Conservation (phyloP, 495 filamentous ascomycete species). For the Neurospora sp. region DNA sequence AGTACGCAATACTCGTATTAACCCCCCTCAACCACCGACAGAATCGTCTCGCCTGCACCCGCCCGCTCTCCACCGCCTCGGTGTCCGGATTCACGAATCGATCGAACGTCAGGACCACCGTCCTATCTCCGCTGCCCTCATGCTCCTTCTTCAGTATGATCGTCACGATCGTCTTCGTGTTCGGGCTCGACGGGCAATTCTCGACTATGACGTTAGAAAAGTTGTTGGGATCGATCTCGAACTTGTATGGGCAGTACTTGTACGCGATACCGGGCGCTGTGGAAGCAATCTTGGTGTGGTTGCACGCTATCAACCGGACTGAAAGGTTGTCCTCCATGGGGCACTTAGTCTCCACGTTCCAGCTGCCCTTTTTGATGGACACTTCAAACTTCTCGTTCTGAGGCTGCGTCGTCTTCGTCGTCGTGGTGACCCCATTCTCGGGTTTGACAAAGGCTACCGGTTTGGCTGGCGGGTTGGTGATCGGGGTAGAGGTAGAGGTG, state of each 20-base stretch:
- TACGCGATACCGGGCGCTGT: not conserved
- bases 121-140: conserved; percentile 5
- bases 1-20: conserved; percentile 15
- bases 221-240: conserved; percentile 16
- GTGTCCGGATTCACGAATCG: not conserved
- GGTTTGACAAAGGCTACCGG: not conserved
- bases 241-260: not conserved
- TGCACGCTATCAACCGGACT: conserved; percentile 11
- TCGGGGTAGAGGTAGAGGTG: not conserved
- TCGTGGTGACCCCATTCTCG: not conserved
- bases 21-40: conserved; percentile 19
- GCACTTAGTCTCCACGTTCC: not conserved
- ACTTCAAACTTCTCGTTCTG: not conserved
- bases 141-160: not conserved
- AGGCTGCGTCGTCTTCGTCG: not conserved
- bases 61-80: conserved; percentile 14
- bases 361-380: not conserved
- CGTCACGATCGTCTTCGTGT: conserved; percentile 1
- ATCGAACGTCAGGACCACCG: not conserved
- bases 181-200: not conserved
- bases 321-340: not conserved
- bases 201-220: conserved; percentile 8
- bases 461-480: not conserved
- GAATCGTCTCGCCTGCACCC: conserved; percentile 25
- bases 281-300: conserved; percentile 1